Conservation (phyloP, 495 filamentous ascomycete genomes). For the Symbiotaphrina buchneri region DNA sequence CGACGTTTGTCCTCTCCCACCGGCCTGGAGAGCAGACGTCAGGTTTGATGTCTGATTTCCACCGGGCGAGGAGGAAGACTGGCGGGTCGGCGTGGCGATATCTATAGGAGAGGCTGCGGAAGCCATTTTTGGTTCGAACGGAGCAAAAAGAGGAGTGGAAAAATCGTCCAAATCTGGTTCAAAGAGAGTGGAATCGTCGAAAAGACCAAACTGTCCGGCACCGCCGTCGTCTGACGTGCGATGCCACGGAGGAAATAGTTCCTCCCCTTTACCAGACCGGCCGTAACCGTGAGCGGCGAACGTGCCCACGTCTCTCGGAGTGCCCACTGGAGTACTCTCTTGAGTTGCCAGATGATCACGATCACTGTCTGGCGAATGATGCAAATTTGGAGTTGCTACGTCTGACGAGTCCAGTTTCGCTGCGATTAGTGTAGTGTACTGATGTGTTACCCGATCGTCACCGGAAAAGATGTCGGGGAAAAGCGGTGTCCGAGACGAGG, state of each 20-base stretch:
- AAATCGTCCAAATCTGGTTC: slow-evolving; percentile 17
- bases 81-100: slow-evolving; percentile 32
- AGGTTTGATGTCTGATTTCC: slow-evolving; percentile 34
- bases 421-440: no score
- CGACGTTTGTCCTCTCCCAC: slow-evolving; percentile 15
- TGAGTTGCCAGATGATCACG: slow-evolving; percentile 18
- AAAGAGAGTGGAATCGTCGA: slow-evolving; percentile 14
- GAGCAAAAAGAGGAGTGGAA: slow-evolving; percentile 22
- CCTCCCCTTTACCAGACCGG: slow-evolving; percentile 19
- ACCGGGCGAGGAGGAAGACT: slow-evolving; percentile 38
- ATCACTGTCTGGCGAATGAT: slow-evolving; percentile 18
- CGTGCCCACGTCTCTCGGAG: slow-evolving; percentile 16
- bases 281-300: slow-evolving; percentile 13
- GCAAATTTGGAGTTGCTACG: slow-evolving; percentile 15
- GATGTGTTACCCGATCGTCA: no score
- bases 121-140: slow-evolving; percentile 16
- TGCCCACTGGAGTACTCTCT: slow-evolving; percentile 20
- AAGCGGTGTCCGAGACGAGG: no score
- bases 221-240: slow-evolving; percentile 13
- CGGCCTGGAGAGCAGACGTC: slow-evolving; percentile 33
- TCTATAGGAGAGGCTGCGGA: slow-evolving; percentile 35
- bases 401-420: slow-evolving; percentile 22
- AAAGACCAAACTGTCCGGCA: slow-evolving; percentile 8
- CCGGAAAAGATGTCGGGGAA: no score
- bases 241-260: slow-evolving; percentile 17